Percentiles rank a stretch among this genome's conserved stretches.
Conservation (phyloP, 345 rosid genomes). For the Punica granatum region DNA sequence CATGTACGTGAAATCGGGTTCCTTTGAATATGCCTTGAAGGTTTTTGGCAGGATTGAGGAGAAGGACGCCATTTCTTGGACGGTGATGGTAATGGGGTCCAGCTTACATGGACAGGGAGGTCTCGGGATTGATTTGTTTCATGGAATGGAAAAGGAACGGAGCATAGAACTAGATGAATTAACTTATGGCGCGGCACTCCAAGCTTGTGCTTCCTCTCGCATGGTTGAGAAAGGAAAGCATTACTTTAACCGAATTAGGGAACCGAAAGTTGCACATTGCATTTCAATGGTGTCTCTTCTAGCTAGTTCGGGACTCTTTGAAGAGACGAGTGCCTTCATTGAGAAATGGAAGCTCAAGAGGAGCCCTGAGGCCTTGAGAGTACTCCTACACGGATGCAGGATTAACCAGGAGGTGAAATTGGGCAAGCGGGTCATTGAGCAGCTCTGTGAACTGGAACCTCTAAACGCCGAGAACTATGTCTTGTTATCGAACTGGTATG, state of each 20-base stretch:
- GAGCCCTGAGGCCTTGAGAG: conserved; percentile 28
- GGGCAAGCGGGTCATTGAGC: conserved; percentile 34
- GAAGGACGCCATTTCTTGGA: conserved; percentile 42
- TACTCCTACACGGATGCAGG: conserved; percentile 42
- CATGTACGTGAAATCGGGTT: conserved; percentile 47
- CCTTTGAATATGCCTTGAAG: conserved; percentile 25
- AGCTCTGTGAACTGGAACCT: conserved; percentile 39
- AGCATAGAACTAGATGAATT: conserved; percentile 26
- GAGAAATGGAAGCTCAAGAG: conserved; percentile 26
- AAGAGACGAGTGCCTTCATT: conserved; percentile 33
- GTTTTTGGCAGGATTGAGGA: conserved; percentile 26
- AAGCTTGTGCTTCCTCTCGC: conserved; percentile 36
- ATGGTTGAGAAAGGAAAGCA: conserved; percentile 31
- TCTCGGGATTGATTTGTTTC: conserved; percentile 29
- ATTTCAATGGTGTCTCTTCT: conserved; percentile 39
- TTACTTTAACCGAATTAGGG: conserved; percentile 29
- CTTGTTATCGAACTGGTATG: conserved; percentile 35
- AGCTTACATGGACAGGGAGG: conserved; percentile 43
- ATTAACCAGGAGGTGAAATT: conserved; percentile 23
- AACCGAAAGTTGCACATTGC: conserved; percentile 25
- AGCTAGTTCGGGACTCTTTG: conserved; percentile 32
- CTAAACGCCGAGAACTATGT: conserved; percentile 45
- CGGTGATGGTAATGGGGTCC: conserved; percentile 40
- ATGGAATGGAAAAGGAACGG: conserved; percentile 25
- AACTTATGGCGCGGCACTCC: conserved; percentile 31